Percentiles rank a stretch among this genome's conserved stretches.
Conservation (phyloP, 129 eudicot genomes). For the Ambrosia trifida region DNA sequence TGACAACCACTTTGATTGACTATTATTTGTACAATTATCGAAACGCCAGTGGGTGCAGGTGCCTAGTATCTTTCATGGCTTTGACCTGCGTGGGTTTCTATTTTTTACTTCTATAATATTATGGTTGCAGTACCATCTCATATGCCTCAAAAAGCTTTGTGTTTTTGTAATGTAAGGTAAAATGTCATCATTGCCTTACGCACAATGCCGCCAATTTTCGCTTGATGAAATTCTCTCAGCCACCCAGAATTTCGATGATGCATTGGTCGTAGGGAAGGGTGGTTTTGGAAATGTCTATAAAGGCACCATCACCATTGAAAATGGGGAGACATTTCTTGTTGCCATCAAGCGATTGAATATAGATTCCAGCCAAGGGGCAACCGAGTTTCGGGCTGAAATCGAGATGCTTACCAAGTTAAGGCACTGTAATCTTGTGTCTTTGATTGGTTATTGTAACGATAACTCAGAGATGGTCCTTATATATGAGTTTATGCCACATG, state of each 20-base stretch:
- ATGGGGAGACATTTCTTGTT: not conserved
- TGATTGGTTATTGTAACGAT: conserved; percentile 1
- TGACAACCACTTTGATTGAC: no score
- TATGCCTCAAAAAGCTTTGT: no score
- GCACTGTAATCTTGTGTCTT: no score
- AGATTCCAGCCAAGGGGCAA: not conserved
- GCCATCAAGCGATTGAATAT: not conserved
- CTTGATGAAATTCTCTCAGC: not conserved
- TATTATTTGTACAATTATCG: no score
- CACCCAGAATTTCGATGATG: not conserved
- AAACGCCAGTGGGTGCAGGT: no score
- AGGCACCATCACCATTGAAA: not conserved
- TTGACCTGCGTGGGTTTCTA: no score
- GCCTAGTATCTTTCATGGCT: no score
- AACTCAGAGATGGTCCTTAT: not conserved
- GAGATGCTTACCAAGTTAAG: conserved; percentile 5
- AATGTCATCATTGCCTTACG: not conserved
- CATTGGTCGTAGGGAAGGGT: not conserved
- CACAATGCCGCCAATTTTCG: not conserved
- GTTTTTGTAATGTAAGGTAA: not conserved
- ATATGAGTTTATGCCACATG: not conserved
- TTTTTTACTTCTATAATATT: no score
- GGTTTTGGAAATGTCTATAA: not conserved
- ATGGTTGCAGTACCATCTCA: no score
- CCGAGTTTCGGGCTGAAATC: not conserved